phyloP scores from a whole-genome alignment of 1,284 basidiomycete genomes.

The Ganoderma sinense region DNA sequence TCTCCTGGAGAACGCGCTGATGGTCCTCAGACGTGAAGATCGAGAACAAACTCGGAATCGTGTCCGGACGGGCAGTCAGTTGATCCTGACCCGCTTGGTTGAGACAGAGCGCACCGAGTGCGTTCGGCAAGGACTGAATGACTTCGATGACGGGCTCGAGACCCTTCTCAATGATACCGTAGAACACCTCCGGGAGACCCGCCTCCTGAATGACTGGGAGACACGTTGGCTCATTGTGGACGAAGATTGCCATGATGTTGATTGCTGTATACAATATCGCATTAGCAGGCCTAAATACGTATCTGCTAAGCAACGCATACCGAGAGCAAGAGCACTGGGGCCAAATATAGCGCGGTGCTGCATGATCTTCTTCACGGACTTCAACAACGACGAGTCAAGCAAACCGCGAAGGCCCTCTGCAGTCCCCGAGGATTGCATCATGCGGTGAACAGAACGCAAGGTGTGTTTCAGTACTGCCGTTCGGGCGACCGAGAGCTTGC shows the following conservation, averaged over 20 bases:
- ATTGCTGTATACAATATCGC: conserved; percentile 65
- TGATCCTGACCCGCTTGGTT: conserved; percentile 91
- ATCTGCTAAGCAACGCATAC: conserved; percentile 48
- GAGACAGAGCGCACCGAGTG: conserved; percentile 96
- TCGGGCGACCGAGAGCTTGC: conserved; percentile 71
- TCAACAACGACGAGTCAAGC: conserved; percentile 90
- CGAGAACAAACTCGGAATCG: conserved; percentile 87
- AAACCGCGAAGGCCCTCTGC: conserved; percentile 94
- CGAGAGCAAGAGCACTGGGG: conserved; percentile 83
- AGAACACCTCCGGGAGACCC: conserved; percentile 90
- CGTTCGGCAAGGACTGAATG: conserved; percentile 92
- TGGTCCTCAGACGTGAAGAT: conserved; percentile 90
- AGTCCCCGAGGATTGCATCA: conserved; percentile 96
- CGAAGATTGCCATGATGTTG: conserved; percentile 97
- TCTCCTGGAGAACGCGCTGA: conserved; percentile 89
- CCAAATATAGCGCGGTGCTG: conserved; percentile 87
- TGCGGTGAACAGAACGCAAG: conserved; percentile 93
- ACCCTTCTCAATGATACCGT: conserved; percentile 83
- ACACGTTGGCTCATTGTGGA: conserved; percentile 99
- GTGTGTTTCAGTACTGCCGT: conserved; percentile 87
- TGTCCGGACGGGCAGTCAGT: conserved; percentile 76
- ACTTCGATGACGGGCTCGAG: conserved; percentile 93
- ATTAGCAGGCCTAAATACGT: conserved; percentile 6
- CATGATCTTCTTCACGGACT: conserved; percentile 90
- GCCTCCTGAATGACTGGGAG: conserved; percentile 93